Conservation (phyloP, 2,329 filamentous ascomycete species). For the Fusarium hostae region DNA sequence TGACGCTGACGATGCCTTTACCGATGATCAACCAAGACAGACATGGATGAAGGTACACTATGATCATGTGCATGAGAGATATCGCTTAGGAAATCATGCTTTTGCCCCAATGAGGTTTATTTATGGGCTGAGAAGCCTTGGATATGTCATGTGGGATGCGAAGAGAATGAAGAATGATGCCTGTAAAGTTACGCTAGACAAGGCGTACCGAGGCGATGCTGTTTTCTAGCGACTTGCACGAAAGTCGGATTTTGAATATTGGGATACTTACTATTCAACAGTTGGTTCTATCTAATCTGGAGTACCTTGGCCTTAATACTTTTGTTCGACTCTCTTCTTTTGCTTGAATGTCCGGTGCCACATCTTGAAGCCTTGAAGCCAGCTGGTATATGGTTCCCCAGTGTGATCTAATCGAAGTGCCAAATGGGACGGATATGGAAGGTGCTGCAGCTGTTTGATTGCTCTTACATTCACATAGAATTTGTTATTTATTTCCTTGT, state of each 20-base stretch:
- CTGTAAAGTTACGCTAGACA: conserved; percentile 28
- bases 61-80: conserved; percentile 25
- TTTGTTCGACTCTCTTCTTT: no score
- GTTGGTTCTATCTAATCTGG: no score
- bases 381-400: no score
- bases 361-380: no score
- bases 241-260: no score
- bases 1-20: conserved; percentile 24
- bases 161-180: conserved; percentile 32
- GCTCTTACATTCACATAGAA: no score
- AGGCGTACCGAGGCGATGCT: conserved; percentile 34
- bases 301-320: background rate
- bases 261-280: background rate
- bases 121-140: conserved; percentile 31
- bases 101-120: conserved; percentile 36
- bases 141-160: conserved; percentile 39
- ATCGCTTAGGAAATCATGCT: conserved; percentile 27
- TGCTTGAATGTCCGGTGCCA: no score
- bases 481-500: no score
- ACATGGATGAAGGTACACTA: conserved; percentile 36
- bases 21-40: conserved; percentile 29
- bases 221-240: conserved; percentile 12
- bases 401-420: no score
- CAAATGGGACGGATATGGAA: no score
- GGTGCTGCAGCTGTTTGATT: no score